Evolutionary conservation across 139 green algal species (phyloP).

Genomic region (Tetradesmus obliquus): DNA sequence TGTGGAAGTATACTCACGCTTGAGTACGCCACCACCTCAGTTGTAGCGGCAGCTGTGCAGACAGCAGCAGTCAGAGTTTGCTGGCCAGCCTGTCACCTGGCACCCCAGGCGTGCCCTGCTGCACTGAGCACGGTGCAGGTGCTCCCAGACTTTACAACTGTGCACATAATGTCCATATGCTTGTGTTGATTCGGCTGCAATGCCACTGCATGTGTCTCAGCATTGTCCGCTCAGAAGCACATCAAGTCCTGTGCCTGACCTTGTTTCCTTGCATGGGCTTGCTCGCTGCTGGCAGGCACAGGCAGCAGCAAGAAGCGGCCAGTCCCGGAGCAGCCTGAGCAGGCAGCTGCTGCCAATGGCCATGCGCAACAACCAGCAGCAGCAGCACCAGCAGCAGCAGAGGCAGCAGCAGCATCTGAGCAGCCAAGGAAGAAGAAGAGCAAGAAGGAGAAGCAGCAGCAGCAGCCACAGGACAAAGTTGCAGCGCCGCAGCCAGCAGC

Average conservation of each 20-base stretch:
- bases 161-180: too few species aligned
- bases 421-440: constrained; percentile 32
- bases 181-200: too few species aligned
- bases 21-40: neutral
- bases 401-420: neutral
- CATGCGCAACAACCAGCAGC: neutral
- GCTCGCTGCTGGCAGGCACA: neutral
- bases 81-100: too few species aligned
- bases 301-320: constrained; percentile 3
- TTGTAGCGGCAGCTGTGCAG: neutral
- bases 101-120: neutral
- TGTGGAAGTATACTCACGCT: neutral
- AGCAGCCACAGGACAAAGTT: constrained; percentile 11
- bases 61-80: neutral
- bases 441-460: constrained; percentile 30
- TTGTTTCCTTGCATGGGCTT: neutral
- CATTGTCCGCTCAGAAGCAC: neutral
- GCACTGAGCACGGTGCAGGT: neutral
- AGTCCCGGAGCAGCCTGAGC: constrained; percentile 6
- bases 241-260: neutral
- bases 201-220: neutral
- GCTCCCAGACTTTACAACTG: too few species aligned
- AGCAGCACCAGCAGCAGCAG: constrained; percentile 18
- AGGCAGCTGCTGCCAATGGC: constrained; percentile 11
- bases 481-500: neutral